These are phyloP conservation scores for Blastobotrys parvus DNA, from an alignment of 805 yeast genomes.

Conservation along the genomic window DNA sequence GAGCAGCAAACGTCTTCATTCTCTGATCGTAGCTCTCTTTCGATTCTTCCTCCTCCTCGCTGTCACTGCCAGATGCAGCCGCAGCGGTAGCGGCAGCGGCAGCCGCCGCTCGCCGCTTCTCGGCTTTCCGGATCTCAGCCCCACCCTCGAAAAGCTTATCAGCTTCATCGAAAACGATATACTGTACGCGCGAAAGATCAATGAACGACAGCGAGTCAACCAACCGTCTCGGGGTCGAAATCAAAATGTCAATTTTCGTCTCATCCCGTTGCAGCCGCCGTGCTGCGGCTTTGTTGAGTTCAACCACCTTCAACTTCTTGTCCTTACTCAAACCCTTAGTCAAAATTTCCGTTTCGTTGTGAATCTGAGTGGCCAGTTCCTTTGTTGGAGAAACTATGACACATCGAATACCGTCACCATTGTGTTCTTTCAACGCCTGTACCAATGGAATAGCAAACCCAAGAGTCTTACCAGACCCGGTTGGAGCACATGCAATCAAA, in stretches of 20 bases:
- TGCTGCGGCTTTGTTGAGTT: conserved; percentile 64
- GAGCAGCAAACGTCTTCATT: conserved; percentile 52
- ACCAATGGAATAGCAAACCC: conserved; percentile 82
- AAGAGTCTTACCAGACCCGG: conserved; percentile 96
- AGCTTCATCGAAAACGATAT: conserved; percentile 87
- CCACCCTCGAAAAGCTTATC: conserved; percentile 82
- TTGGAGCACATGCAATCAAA: conserved; percentile 89
- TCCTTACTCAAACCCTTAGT: conserved; percentile 36
- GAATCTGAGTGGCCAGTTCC: conserved; percentile 84
- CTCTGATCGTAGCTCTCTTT: neutral
- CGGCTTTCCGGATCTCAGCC: conserved; percentile 19
- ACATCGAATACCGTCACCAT: conserved; percentile 49
- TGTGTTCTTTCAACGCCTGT: conserved; percentile 38
- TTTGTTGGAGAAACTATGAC: conserved; percentile 88
- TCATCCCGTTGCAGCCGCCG: conserved; percentile 53
- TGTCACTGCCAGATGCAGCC: too few relatives aligned
- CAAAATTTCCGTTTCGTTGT: conserved; percentile 54
- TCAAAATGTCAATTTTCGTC: conserved; percentile 68
- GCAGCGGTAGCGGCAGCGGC: too few relatives aligned
- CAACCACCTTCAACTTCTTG: conserved; percentile 48
- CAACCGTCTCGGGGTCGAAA: conserved; percentile 82
- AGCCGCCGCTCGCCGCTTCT: neutral
- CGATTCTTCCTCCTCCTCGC: neutral
- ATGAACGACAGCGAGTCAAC: conserved; percentile 66
- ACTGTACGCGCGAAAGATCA: conserved; percentile 58